A percentile compares a stretch with the other conserved stretches of the same genome.
phyloP scores from a whole-genome alignment of 1,284 basidiomycete genomes.

The Cystobasidium sp. region DNA sequence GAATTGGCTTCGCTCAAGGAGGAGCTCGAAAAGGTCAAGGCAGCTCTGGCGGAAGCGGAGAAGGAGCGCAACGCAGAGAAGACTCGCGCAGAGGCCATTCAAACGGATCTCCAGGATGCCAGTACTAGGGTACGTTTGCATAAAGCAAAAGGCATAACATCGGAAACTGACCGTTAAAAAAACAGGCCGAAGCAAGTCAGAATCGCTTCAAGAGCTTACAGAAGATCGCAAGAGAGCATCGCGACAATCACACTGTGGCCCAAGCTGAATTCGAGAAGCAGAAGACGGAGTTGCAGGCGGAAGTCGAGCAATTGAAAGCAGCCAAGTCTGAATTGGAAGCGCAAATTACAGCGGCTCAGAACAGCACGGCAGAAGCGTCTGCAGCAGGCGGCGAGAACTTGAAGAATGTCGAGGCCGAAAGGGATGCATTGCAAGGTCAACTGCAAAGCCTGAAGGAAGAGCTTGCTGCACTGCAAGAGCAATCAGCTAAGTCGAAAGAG shows the following conservation, averaged over 20 bases:
- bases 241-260: slow-evolving; percentile 31
- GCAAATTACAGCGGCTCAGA: slow-evolving; percentile 4
- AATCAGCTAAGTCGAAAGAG: slow-evolving; percentile 1
- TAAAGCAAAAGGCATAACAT: too few species aligned
- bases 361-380: background rate
- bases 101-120: slow-evolving; percentile 35
- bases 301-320: slow-evolving; percentile 13
- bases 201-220: slow-evolving; percentile 44
- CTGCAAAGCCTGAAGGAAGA: slow-evolving; percentile 15
- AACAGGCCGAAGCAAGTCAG: slow-evolving; percentile 21
- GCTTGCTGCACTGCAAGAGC: background rate
- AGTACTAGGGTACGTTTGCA: slow-evolving; percentile 21
- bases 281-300: background rate
- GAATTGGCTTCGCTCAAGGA: slow-evolving; percentile 81
- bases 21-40: slow-evolving; percentile 62
- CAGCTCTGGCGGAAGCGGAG: slow-evolving; percentile 24
- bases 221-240: slow-evolving; percentile 36
- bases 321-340: slow-evolving; percentile 4
- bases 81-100: slow-evolving; percentile 26
- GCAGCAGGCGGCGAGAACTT: slow-evolving; percentile 13
- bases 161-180: background rate
- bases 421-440: slow-evolving; percentile 3
- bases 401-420: slow-evolving; percentile 14
- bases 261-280: slow-evolving; percentile 32
- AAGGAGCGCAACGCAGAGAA: slow-evolving; percentile 25